Conservation (phyloP, 177 flowering plant species). For the Tripterygium wilfordii region DNA sequence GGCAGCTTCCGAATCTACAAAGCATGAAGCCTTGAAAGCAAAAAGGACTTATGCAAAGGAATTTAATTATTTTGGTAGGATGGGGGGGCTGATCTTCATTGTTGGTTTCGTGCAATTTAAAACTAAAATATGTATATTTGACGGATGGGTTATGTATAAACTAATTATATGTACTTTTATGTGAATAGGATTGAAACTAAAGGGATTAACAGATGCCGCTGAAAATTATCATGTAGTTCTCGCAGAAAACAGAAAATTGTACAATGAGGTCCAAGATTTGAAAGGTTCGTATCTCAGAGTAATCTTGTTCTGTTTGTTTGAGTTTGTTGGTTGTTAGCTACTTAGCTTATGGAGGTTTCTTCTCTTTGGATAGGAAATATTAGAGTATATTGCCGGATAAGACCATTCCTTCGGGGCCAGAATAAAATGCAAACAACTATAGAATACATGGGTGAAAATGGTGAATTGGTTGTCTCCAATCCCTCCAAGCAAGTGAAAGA, state of each 20-base stretch:
- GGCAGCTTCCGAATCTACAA: constrained; percentile 45
- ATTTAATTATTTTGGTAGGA: constrained; percentile 60
- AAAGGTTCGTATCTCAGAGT: constrained; percentile 50
- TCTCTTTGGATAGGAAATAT: constrained; percentile 62
- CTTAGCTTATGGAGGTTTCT: constrained; percentile 5
- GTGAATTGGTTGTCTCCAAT: constrained; percentile 75
- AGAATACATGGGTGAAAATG: constrained; percentile 87
- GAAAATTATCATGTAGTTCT: constrained; percentile 78
- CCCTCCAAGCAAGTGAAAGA: constrained; percentile 89
- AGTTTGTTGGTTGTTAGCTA: background rate
- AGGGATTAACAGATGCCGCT: constrained; percentile 69
- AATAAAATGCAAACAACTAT: constrained; percentile 65
- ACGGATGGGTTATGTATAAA: constrained; percentile 1
- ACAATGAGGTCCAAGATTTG: constrained; percentile 94
- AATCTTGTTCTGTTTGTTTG: constrained; percentile 1
- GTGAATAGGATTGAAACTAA: constrained; percentile 54
- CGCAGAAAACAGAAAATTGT: constrained; percentile 79
- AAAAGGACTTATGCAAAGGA: constrained; percentile 48
- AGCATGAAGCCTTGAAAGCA: constrained; percentile 52
- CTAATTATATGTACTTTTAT: background rate
- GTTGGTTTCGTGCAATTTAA: background rate
- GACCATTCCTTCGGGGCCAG: constrained; percentile 89
- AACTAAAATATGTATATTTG: background rate
- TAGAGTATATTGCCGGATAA: constrained; percentile 88
- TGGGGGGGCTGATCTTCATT: background rate